Conservation (phyloP, 768 basidiomycete genomes). For the Panellus pusillus region DNA sequence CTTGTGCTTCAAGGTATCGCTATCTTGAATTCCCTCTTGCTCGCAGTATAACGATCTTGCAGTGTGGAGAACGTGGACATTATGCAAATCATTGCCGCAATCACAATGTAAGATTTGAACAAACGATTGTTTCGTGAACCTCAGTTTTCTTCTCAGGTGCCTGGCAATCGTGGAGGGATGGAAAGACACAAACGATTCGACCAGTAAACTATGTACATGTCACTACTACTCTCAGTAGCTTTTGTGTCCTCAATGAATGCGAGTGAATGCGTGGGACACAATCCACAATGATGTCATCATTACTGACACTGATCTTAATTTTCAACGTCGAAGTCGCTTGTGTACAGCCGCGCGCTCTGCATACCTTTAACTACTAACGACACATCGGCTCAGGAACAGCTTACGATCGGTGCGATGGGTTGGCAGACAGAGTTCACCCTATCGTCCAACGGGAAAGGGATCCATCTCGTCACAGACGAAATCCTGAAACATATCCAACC, state of each 20-base stretch:
- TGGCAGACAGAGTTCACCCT: conserved; percentile 89
- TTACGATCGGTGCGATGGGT: conserved; percentile 51
- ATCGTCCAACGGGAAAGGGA: conserved; percentile 26
- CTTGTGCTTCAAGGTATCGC: conserved; percentile 78
- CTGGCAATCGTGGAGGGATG: conserved; percentile 85
- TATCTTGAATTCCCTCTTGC: not conserved
- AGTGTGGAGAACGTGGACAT: conserved; percentile 93
- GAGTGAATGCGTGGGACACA: not conserved
- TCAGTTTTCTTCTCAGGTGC: conserved; percentile 36
- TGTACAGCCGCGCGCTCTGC: too few relatives aligned
- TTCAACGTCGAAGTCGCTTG: too few relatives aligned
- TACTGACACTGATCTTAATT: too few relatives aligned
- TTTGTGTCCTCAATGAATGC: too few relatives aligned
- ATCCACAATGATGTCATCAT: not conserved
- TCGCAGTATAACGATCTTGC: conserved; percentile 4
- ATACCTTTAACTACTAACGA: too few relatives aligned
- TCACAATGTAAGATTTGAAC: conserved; percentile 49
- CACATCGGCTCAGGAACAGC: too few relatives aligned
- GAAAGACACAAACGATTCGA: conserved; percentile 54
- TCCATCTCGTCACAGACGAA: conserved; percentile 80
- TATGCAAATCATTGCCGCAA: conserved; percentile 95
- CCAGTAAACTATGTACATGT: conserved; percentile 20
- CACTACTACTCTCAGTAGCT: too few relatives aligned
- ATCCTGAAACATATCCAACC: conserved; percentile 64
- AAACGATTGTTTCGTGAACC: not conserved